Base-by-base conservation (phyloP, 495 filamentous ascomycete genomes). In the Penicillium bovifimosum region DNA sequence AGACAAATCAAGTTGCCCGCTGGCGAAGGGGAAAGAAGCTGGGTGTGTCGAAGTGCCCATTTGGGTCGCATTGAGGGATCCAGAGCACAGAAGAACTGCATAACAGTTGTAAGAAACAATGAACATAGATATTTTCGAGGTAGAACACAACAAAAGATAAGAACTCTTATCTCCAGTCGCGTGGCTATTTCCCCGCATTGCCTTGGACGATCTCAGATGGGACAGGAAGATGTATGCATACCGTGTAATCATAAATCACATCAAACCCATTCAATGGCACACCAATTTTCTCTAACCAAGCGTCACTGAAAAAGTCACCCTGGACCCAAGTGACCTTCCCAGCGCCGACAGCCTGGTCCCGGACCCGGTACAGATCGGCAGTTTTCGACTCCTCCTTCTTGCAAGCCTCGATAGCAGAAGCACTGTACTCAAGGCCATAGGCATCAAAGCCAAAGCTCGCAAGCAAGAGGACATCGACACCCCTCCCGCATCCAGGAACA, bases 171-270 rank as follows among this genome's bases (percentile, higher is more conserved):
- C 34, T 28, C 26, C 13, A 20, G 9, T 17, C 14, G 5, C 10
- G 34, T 38, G n/a, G 14, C 9, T 16, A 14, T 35, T 17, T 6
- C 34, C 9, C 46, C 24, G 20, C 20, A 39, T 36, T 39, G 33
- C 24, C 13, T 36, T 10, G 13, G 4, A 35, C 3, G 2, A 11
- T 20, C 9, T 11, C 6, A 16, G 2, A 8, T 7, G 17, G n/a
- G 27, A 8, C 9, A 47, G 24, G 16, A 33, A 16, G 33, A 27
- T 14, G 26, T 6, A 45, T 35, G 63, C 81, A 57, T 74, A 90
- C 88, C 26, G 87, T 90, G 63, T 91, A 91, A 66, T 93, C 89
- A 72, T 90, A 93, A 34, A 92, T 82, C 24, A 93, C 61, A 71
- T 95, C 87, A 70, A 90, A 91, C 10, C 66, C 74, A 52, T 76